Evolutionary conservation across 139 green algal genomes (phyloP).

Genomic region (Dunaliella primolecta): DNA sequence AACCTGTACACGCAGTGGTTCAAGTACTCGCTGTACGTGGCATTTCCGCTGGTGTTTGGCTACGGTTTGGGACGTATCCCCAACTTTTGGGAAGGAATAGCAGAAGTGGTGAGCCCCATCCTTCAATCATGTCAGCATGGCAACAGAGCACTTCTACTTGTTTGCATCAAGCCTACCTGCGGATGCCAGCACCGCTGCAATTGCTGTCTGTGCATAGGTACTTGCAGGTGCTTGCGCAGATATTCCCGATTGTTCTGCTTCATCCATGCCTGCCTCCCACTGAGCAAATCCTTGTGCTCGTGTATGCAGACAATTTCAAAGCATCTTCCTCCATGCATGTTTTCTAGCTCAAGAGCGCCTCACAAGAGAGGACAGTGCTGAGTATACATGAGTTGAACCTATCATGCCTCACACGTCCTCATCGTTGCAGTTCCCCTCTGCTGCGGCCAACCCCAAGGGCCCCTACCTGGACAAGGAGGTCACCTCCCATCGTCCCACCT

Average conservation of each 20-base stretch:
- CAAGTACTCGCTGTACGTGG: conserved; percentile 72
- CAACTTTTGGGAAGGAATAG: conserved; percentile 46
- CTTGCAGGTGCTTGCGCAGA: not conserved
- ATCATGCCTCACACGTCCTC: too few relatives aligned
- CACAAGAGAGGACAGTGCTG: too few relatives aligned
- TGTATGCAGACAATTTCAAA: too few relatives aligned
- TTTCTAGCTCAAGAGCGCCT: too few relatives aligned
- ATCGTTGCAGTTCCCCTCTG: conserved; percentile 44
- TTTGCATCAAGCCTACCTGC: too few relatives aligned
- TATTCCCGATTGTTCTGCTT: too few relatives aligned
- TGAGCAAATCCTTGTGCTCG: too few relatives aligned
- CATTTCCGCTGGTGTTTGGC: conserved; percentile 63
- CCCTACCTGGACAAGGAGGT: conserved; percentile 50
- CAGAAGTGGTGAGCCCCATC: conserved; percentile 13
- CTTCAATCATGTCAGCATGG: not conserved
- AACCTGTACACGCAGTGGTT: conserved; percentile 51
- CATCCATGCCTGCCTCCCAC: too few relatives aligned
- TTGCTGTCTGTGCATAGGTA: not conserved
- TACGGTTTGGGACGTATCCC: conserved; percentile 58
- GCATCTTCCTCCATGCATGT: too few relatives aligned
- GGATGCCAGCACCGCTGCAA: too few relatives aligned
- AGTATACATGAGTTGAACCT: too few relatives aligned
- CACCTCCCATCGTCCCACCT: conserved; percentile 38
- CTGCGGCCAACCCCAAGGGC: conserved; percentile 31
- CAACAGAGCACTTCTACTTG: too few relatives aligned